Conservation (phyloP, 2,329 filamentous ascomycete species). For the Penicillium sp. region DNA sequence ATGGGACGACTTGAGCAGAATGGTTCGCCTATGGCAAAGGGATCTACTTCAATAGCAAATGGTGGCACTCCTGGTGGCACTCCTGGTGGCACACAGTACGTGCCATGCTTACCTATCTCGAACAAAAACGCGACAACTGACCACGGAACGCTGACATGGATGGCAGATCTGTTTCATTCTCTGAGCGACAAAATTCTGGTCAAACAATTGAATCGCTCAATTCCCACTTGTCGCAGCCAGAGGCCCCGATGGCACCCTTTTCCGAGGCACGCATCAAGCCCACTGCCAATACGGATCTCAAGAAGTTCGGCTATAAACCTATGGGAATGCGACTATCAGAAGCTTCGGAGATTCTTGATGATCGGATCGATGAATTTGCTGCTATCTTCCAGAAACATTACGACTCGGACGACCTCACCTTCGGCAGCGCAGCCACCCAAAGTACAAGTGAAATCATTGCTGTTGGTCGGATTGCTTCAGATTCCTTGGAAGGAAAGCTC, state of each 20-base stretch:
- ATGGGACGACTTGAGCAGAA: conserved; percentile 45
- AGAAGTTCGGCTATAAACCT: conserved; percentile 87
- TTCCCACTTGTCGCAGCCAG: conserved; percentile 64
- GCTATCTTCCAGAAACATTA: conserved; percentile 71
- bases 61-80: conserved; percentile 16
- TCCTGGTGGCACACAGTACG: conserved; percentile 41
- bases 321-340: conserved; percentile 94
- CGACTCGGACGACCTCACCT: conserved; percentile 71
- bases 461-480: conserved; percentile 86
- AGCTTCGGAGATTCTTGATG: conserved; percentile 88
- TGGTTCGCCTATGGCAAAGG: conserved; percentile 52
- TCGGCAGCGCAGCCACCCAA: conserved; percentile 83
- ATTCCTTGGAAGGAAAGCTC: conserved; percentile 77
- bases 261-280: conserved; percentile 77
- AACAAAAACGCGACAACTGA: background rate
- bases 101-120: background rate
- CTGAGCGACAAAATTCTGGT: conserved; percentile 73
- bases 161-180: conserved; percentile 63
- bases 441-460: conserved; percentile 84
- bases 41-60: conserved; percentile 37
- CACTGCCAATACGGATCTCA: conserved; percentile 80
- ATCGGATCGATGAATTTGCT: conserved; percentile 88
- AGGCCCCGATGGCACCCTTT: conserved; percentile 69
- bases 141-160: conserved; percentile 12
- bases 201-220: conserved; percentile 84